Conservation (phyloP, 2,329 filamentous ascomycete genomes). For the Aaosphaeria arxii region DNA sequence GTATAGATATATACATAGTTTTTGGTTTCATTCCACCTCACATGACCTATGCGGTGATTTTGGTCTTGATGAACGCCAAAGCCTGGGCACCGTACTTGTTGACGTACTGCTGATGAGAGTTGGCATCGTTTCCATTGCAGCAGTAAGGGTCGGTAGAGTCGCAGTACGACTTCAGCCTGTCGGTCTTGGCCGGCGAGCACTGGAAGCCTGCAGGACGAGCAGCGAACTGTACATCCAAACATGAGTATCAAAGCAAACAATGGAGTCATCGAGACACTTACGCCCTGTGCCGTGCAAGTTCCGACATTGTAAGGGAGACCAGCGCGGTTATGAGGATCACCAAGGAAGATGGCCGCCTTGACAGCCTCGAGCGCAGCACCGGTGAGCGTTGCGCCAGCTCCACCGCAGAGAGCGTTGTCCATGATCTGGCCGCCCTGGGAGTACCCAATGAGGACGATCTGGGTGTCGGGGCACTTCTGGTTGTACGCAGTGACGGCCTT, state of each 20-base stretch:
- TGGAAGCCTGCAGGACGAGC: conserved; percentile 56
- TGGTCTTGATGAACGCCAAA: conserved; percentile 57
- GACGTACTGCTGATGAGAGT: conserved; percentile 62
- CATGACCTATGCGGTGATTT: conserved; percentile 38
- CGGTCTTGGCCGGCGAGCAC: conserved; percentile 50
- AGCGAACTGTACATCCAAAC: conserved; percentile 51
- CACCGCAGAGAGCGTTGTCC: conserved; percentile 61
- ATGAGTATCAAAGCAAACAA: neutral
- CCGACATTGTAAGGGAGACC: conserved; percentile 61
- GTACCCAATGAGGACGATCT: conserved; percentile 62
- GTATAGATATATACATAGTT: no score
- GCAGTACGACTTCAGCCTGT: conserved; percentile 64
- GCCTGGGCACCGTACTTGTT: conserved; percentile 52
- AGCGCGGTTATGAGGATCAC: conserved; percentile 56
- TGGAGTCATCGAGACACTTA: conserved; percentile 40
- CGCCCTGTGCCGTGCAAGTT: conserved; percentile 57
- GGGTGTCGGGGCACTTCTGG: conserved; percentile 53
- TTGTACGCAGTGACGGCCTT: conserved; percentile 59
- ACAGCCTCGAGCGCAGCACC: conserved; percentile 53
- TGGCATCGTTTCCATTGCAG: conserved; percentile 61
- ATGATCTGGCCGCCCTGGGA: conserved; percentile 64
- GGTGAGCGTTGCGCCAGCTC: conserved; percentile 47
- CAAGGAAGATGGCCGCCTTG: conserved; percentile 65
- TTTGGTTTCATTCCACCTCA: no score
- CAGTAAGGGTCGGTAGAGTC: conserved; percentile 64